Percentiles rank a stretch among this genome's conserved stretches.
Evolutionary conservation across 2,329 filamentous ascomycete genomes (phyloP).

Genomic region (Colletotrichum filicis): DNA sequence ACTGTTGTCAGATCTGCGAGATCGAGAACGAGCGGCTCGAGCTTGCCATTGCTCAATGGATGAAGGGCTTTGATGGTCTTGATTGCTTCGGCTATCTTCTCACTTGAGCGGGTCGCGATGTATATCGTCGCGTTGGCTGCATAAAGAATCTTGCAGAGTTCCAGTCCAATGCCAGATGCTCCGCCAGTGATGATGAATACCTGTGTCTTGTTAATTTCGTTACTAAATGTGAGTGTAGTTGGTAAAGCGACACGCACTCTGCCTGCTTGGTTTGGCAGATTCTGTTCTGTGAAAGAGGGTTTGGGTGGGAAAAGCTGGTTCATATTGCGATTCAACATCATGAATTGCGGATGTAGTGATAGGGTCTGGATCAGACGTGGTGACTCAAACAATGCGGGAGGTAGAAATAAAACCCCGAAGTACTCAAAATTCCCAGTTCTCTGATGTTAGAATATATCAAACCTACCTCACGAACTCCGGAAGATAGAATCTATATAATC

Average conservation of each 20-base stretch:
- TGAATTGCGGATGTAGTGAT: neutral
- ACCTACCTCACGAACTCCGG: neutral
- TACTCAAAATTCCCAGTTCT: neutral
- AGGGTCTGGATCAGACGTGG: neutral
- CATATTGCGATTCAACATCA: neutral
- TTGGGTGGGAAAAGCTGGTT: neutral
- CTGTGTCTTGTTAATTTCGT: neutral
- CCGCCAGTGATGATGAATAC: neutral
- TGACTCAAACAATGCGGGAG: too few relatives aligned
- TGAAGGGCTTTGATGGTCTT: neutral
- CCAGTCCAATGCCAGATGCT: neutral
- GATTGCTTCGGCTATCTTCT: neutral
- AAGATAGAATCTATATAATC: neutral
- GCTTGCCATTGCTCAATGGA: neutral
- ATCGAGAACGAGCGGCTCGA: neutral
- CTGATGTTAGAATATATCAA: neutral
- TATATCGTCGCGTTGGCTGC: neutral
- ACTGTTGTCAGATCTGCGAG: neutral
- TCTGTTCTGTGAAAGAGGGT: neutral
- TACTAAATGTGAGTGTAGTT: neutral
- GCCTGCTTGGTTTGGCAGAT: neutral
- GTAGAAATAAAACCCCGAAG: accelerated
- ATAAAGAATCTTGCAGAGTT: neutral
- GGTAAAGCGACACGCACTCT: neutral
- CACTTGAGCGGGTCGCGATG: neutral